Evolutionary conservation across 306 rosid genomes (phyloP).

Genomic region (Urtica urens): DNA sequence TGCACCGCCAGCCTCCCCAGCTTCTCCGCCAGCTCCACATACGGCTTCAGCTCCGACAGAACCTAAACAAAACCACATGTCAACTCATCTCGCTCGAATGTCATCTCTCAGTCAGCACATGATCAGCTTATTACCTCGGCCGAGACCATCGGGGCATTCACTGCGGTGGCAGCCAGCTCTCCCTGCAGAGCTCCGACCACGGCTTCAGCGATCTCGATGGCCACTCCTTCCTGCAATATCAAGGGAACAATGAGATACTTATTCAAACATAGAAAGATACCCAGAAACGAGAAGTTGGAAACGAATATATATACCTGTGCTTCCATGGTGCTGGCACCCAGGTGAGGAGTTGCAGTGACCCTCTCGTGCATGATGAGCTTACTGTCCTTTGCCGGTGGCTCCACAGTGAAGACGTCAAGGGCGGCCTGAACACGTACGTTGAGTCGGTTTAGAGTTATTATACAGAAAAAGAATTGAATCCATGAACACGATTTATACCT

Average conservation of each 20-base stretch:
- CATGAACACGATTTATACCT: slow-evolving; percentile 33
- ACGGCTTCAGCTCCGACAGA: slow-evolving; percentile 74
- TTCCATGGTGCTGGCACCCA: slow-evolving; percentile 96
- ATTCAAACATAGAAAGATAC: slow-evolving; percentile 10
- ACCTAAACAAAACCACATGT: slow-evolving; percentile 35
- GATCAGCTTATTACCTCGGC: slow-evolving; percentile 54
- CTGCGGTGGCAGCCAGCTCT: slow-evolving; percentile 97
- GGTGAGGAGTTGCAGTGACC: slow-evolving; percentile 93
- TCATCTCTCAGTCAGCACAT: not conserved
- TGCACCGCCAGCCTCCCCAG: slow-evolving; percentile 92
- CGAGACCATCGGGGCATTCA: slow-evolving; percentile 98
- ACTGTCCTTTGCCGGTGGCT: slow-evolving; percentile 71
- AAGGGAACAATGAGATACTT: too few species aligned
- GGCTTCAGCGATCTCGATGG: slow-evolving; percentile 97
- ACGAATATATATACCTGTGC: slow-evolving; percentile 52
- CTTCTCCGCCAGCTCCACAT: slow-evolving; percentile 83
- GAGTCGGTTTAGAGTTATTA: not conserved
- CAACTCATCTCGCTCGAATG: not conserved
- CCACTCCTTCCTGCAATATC: slow-evolving; percentile 88
- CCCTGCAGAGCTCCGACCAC: slow-evolving; percentile 89
- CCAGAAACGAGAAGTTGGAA: not conserved
- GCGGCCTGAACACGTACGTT: slow-evolving; percentile 46
- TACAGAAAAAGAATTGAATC: slow-evolving; percentile 3
- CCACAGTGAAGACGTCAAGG: slow-evolving; percentile 85
- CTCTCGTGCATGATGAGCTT: slow-evolving; percentile 70